Evolutionary conservation across 1,284 basidiomycete species (phyloP).

Genomic region (Salmacisia buchloeana): DNA sequence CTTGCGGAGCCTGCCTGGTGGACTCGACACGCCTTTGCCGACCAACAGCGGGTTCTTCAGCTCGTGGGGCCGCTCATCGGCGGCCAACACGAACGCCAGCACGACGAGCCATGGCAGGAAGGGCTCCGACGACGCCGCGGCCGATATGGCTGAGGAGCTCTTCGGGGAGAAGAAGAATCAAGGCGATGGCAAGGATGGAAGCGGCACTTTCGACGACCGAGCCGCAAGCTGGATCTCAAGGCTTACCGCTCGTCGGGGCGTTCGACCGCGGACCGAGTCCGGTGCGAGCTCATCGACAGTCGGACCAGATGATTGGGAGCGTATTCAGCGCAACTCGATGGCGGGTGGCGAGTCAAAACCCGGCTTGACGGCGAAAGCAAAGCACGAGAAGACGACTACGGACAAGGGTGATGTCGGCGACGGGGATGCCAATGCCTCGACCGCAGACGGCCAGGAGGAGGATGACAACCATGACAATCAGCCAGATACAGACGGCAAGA

Average conservation of each 20-base stretch:
- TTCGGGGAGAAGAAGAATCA: conserved; percentile 14
- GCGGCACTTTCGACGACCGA: neutral
- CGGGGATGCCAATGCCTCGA: neutral
- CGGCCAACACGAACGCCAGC: conserved; percentile 17
- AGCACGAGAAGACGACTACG: conserved; percentile 19
- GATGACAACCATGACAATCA: conserved; percentile 17
- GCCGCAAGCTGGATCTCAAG: neutral
- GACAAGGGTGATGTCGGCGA: neutral
- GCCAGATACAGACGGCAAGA: neutral
- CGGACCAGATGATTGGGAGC: conserved; percentile 20
- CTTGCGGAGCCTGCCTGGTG: conserved; percentile 18
- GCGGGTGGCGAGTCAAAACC: conserved; percentile 14
- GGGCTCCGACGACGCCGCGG: conserved; percentile 18
- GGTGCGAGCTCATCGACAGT: conserved; percentile 14
- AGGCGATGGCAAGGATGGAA: neutral
- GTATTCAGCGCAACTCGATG: conserved; percentile 13
- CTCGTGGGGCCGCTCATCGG: conserved; percentile 21
- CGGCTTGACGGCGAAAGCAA: conserved; percentile 20
- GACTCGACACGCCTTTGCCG: conserved; percentile 10
- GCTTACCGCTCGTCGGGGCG: neutral
- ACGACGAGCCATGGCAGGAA: no score
- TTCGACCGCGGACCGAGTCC: conserved; percentile 12
- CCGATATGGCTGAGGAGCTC: conserved; percentile 20
- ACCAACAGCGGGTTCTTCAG: conserved; percentile 20
- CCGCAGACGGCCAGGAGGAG: neutral